Evolutionary conservation across 164 flowering plant genomes (phyloP), one percentile per base, ranked within the genome.

Genomic region (Piper longum): DNA sequence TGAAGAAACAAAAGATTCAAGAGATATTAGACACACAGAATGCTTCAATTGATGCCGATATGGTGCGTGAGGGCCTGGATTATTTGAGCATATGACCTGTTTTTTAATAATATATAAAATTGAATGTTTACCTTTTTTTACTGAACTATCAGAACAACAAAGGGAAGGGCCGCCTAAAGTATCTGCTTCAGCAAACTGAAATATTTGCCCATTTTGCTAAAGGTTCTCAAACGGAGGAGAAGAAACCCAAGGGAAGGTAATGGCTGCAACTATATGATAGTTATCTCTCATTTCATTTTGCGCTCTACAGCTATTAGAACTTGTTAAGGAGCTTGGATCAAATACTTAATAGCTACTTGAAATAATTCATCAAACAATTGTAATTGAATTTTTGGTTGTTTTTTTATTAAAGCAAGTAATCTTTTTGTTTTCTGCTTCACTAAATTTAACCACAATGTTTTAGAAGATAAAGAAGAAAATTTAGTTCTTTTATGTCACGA

Each of bases 161-260:
- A 72, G 97, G 99, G 59, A 84, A 93, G 73, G 99, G 99, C 43
- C 84, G 97, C 3, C 68, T 93, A 79, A 88, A 93, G 67, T 93
- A 88, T 74, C 92, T 93, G 59, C 72, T 93, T 67, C 89, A 93
- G 80, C 99, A 93, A 65, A 93, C 99, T 0, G 97, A 93, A 77
- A 75, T 90, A 57, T 93, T 93, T 81, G 84, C 99, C 26, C 99
- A 93, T 78, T 93, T 90, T 83, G 97, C 99, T 5, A 88, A 87
- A 77, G 89, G 95, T 26, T 82, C 75, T 52, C 83, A 80, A 58
- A 74, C 97, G 73, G 65, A 81, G 41, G 83, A 76, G 66, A 90
- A 84, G 77, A 93, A 85, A 77, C 73, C 64, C 7, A 90, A 75
- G 71, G 97, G 95, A 76, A 90, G 91, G 99, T 93, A 78, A 59